Conservation (phyloP, 1,284 basidiomycete genomes). For the Ceratobasidium sp. region DNA sequence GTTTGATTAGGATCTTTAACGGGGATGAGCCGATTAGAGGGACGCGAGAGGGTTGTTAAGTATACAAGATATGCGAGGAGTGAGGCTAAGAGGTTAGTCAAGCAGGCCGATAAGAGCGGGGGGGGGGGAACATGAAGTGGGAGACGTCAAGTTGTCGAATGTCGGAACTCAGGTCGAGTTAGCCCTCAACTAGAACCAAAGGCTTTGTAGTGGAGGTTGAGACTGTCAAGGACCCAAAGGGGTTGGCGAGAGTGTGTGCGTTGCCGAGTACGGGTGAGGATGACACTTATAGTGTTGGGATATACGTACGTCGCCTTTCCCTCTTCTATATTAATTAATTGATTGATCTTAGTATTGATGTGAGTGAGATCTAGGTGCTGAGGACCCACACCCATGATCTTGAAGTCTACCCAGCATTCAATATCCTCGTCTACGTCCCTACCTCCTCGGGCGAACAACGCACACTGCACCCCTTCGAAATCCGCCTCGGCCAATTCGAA, state of each 20-base stretch:
- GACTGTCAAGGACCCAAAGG: constrained; percentile 23
- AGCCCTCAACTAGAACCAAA: too few species aligned
- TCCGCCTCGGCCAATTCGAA: constrained; percentile 41
- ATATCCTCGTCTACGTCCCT: constrained; percentile 26
- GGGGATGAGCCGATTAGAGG: neutral
- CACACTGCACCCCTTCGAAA: constrained; percentile 17
- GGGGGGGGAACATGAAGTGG: too few species aligned
- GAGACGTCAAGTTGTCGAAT: too few species aligned
- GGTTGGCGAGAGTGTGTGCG: constrained; percentile 21
- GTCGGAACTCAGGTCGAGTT: too few species aligned
- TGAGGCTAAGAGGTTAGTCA: too few species aligned
- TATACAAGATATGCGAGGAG: too few species aligned
- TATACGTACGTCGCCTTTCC: constrained; percentile 12
- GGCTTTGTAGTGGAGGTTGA: constrained; percentile 39
- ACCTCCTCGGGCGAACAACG: neutral
- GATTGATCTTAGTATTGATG: neutral
- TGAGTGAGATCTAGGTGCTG: constrained; percentile 7
- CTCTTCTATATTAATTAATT: too few species aligned
- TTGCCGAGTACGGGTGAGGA: constrained; percentile 27
- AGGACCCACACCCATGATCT: neutral
- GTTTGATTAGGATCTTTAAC: neutral
- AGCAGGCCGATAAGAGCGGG: too few species aligned
- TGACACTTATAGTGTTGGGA: constrained; percentile 29
- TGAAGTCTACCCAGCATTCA: constrained; percentile 23
- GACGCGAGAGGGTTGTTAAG: too few species aligned